Evolutionary conservation across 2,329 filamentous ascomycete genomes (phyloP).

Genomic region (Paraphaeosphaeria minitans): DNA sequence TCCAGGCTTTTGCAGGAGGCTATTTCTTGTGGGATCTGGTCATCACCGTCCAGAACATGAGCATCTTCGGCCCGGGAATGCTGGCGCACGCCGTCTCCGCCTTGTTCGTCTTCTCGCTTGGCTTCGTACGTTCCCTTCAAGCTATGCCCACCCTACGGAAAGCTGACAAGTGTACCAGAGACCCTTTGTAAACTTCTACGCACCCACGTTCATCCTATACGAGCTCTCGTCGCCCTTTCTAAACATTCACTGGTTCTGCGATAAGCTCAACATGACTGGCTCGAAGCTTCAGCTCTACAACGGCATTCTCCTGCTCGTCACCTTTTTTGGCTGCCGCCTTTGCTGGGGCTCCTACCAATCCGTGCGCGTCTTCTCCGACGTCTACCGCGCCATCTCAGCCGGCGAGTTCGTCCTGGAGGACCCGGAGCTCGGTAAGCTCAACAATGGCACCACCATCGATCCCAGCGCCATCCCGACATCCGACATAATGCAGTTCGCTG

Average conservation of each 20-base stretch:
- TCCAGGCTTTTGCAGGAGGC: slow-evolving; percentile 76
- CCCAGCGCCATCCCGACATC: slow-evolving; percentile 33
- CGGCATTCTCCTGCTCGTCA: slow-evolving; percentile 71
- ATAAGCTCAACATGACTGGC: slow-evolving; percentile 82
- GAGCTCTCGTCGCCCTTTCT: slow-evolving; percentile 84
- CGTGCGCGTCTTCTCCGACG: slow-evolving; percentile 66
- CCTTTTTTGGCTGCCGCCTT: slow-evolving; percentile 78
- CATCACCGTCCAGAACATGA: slow-evolving; percentile 69
- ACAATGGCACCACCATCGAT: slow-evolving; percentile 26
- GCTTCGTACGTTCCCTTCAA: slow-evolving; percentile 67
- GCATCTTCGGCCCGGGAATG: slow-evolving; percentile 76
- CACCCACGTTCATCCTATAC: slow-evolving; percentile 80
- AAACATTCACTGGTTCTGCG: slow-evolving; percentile 91
- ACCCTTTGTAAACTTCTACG: slow-evolving; percentile 85
- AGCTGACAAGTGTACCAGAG: slow-evolving; percentile 57
- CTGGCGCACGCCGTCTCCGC: slow-evolving; percentile 78
- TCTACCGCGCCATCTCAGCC: slow-evolving; percentile 57
- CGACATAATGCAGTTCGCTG: slow-evolving; percentile 57
- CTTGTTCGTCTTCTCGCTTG: slow-evolving; percentile 74
- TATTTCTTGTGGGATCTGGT: slow-evolving; percentile 86
- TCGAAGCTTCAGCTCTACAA: slow-evolving; percentile 76
- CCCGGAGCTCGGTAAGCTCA: slow-evolving; percentile 34
- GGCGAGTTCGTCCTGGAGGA: slow-evolving; percentile 32
- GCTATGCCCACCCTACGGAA: background rate
- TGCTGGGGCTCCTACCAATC: slow-evolving; percentile 79